Conservation (phyloP, 2,329 filamentous ascomycete genomes). For the Coniochaeta prunicola region DNA sequence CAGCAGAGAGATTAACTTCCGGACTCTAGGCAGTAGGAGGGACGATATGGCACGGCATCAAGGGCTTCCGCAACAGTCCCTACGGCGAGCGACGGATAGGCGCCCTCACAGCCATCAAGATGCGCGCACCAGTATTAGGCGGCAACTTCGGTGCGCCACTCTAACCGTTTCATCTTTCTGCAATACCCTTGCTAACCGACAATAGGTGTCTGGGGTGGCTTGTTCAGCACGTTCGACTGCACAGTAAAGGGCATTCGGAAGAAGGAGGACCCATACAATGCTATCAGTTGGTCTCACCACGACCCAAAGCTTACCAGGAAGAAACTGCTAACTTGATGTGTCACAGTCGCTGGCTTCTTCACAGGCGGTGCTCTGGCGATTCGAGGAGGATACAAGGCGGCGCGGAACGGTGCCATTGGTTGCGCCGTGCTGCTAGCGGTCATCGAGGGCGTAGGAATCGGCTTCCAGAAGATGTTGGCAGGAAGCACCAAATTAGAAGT, state of each 20-base stretch:
- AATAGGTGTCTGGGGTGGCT: conserved; percentile 93
- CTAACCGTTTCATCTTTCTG: background rate
- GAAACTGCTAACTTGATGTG: background rate
- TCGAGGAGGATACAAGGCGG: conserved; percentile 84
- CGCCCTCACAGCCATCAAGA: conserved; percentile 94
- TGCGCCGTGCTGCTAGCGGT: conserved; percentile 91
- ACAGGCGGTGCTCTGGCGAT: conserved; percentile 89
- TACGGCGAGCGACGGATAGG: conserved; percentile 95
- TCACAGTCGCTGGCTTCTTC: conserved; percentile 72
- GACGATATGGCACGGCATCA: conserved; percentile 93
- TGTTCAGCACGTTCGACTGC: conserved; percentile 96
- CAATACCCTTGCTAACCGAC: background rate
- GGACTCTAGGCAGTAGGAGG: conserved; percentile 59
- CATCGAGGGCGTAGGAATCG: conserved; percentile 96
- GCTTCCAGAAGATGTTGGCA: conserved; percentile 89
- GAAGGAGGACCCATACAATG: conserved; percentile 98
- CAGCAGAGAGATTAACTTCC: background rate
- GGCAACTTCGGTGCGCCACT: conserved; percentile 81
- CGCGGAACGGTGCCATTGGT: conserved; percentile 91
- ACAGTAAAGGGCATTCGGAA: conserved; percentile 87
- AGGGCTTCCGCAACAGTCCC: conserved; percentile 83
- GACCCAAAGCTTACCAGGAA: background rate
- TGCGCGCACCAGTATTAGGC: conserved; percentile 88
- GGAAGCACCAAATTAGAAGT: conserved; percentile 80
- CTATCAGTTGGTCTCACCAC: conserved; percentile 57